Evolutionary conservation across 208 protist genomes (phyloP).

Genomic region (Trypanosoma congolense): DNA sequence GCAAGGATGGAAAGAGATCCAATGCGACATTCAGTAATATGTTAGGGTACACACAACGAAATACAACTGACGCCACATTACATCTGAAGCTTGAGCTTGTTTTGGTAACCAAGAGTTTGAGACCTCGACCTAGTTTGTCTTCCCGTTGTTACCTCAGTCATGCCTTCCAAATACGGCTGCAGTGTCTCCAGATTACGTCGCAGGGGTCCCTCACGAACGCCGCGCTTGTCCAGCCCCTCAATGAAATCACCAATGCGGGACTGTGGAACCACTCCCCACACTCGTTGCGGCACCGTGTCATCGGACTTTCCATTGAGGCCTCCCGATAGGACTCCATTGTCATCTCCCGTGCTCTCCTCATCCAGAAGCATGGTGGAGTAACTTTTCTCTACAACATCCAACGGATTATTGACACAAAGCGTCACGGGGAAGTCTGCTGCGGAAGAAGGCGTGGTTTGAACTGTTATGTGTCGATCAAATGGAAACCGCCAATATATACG

Average conservation of each 20-base stretch:
- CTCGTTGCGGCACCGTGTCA: conserved; percentile 21
- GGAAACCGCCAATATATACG: conserved; percentile 88
- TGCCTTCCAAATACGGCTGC: conserved; percentile 36
- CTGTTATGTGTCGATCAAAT: conserved; percentile 49
- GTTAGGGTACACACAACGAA: too few relatives aligned
- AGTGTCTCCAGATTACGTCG: conserved; percentile 41
- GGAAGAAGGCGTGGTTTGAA: conserved; percentile 55
- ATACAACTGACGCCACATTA: too few relatives aligned
- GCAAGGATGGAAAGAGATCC: too few relatives aligned
- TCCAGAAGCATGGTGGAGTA: conserved; percentile 33
- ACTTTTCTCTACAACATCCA: conserved; percentile 7
- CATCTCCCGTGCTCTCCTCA: conserved; percentile 23
- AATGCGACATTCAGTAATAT: too few relatives aligned
- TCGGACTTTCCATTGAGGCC: conserved; percentile 6
- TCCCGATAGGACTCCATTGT: too few relatives aligned
- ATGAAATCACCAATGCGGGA: conserved; percentile 58
- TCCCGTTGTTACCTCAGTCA: conserved; percentile 32
- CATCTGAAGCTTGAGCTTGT: conserved; percentile 48
- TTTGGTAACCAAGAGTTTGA: conserved; percentile 74
- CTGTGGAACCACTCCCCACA: conserved; percentile 63
- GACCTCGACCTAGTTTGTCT: conserved; percentile 62
- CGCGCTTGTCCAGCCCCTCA: conserved; percentile 55
- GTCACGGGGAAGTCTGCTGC: conserved; percentile 29
- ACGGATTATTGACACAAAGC: conserved; percentile 34
- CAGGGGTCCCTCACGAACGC: conserved; percentile 57